A percentile compares a stretch with the other conserved stretches of the same genome.
These are phyloP conservation scores for Picochlorum sp. DNA, from an alignment of 139 green algal genomes.

Conservation along the genomic window DNA sequence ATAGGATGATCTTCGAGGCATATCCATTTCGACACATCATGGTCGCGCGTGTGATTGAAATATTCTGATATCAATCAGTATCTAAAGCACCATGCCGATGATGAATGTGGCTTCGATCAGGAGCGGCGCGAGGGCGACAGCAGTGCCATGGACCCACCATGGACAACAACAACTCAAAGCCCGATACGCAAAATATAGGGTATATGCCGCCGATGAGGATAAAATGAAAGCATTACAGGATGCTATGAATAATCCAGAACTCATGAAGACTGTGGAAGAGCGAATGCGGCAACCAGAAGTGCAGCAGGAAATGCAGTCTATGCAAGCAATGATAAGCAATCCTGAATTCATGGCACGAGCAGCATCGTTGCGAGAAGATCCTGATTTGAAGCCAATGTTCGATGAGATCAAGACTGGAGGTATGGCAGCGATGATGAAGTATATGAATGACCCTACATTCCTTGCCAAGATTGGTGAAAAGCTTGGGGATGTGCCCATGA, in stretches of 20 bases:
- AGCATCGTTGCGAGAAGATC: constrained; percentile 40
- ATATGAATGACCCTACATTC: constrained; percentile 52
- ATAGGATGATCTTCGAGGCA: no score
- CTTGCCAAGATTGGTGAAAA: constrained; percentile 59
- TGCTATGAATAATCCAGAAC: constrained; percentile 23
- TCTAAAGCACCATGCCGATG: not conserved
- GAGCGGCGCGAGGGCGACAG: no score
- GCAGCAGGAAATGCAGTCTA: constrained; percentile 19
- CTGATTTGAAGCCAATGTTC: constrained; percentile 65
- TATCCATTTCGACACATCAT: no score
- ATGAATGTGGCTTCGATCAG: not conserved
- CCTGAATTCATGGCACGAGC: constrained; percentile 17
- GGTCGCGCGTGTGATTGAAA: no score
- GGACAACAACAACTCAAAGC: not conserved
- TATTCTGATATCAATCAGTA: no score
- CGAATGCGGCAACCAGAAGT: constrained; percentile 25
- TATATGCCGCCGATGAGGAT: not conserved
- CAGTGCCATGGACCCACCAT: no score
- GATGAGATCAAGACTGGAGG: constrained; percentile 61
- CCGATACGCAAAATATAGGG: not conserved
- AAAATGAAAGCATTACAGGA: constrained; percentile 16
- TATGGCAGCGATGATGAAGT: constrained; percentile 63
- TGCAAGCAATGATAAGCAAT: constrained; percentile 20
- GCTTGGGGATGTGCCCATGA: constrained; percentile 35
- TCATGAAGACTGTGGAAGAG: constrained; percentile 58